These are phyloP conservation scores for Ophiobolus disseminans DNA, from an alignment of 2,329 filamentous ascomycete genomes.

Conservation along the genomic window DNA sequence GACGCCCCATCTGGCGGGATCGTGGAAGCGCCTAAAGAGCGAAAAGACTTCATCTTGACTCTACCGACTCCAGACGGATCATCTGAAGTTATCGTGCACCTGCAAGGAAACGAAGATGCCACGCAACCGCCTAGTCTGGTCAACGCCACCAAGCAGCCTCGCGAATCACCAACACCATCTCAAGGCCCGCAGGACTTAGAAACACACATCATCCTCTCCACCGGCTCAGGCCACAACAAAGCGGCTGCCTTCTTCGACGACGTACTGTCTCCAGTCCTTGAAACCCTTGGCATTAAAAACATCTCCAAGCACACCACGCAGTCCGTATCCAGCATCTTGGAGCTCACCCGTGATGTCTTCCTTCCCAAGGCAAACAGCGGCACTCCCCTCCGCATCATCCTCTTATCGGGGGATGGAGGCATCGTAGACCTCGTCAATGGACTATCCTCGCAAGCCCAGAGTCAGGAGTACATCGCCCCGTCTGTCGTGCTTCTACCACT, in stretches of 20 bases:
- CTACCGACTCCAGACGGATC: constrained; percentile 15
- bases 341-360: constrained; percentile 64
- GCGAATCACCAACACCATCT: constrained; percentile 9
- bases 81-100: constrained; percentile 3
- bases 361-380: constrained; percentile 59
- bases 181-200: constrained; percentile 21
- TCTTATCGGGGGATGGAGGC: constrained; percentile 89
- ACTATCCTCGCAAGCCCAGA: constrained; percentile 50
- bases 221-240: constrained; percentile 52
- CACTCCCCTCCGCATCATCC: constrained; percentile 62
- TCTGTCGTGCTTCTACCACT: constrained; percentile 63
- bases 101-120: constrained; percentile 22
- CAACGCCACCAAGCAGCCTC: constrained; percentile 25
- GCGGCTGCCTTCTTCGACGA: constrained; percentile 50
- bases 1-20: constrained; percentile 9
- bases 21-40: background rate
- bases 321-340: constrained; percentile 67
- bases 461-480: constrained; percentile 54
- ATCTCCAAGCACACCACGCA: constrained; percentile 69
- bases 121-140: constrained; percentile 24
- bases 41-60: constrained; percentile 11
- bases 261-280: constrained; percentile 52
- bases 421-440: constrained; percentile 82
- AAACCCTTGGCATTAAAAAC: constrained; percentile 39
- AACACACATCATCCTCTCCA: constrained; percentile 55